Evolutionary conservation across 352 stramenopile genomes (phyloP).

Genomic region (Phytophthora aleatoria): DNA sequence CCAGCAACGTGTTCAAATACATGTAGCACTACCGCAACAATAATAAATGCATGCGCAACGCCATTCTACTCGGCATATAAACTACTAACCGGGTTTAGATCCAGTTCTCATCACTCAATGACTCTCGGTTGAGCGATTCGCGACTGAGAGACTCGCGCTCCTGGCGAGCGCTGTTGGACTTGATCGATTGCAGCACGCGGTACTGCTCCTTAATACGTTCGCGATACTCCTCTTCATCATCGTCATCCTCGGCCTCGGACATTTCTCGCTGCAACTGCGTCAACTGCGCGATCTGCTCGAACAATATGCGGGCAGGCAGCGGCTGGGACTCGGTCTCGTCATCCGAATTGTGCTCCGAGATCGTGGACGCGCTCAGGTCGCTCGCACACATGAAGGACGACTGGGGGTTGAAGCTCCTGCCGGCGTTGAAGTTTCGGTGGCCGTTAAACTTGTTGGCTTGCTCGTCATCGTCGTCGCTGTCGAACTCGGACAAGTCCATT

Average conservation of each 20-base stretch:
- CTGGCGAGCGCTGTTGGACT: slow-evolving; percentile 33
- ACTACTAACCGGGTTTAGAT: slow-evolving; percentile 21
- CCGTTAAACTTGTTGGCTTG: slow-evolving; percentile 12
- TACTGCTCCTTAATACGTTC: slow-evolving; percentile 68
- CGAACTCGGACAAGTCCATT: slow-evolving; percentile 47
- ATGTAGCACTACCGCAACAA: background rate
- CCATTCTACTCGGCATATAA: slow-evolving; percentile 25
- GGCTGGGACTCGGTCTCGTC: slow-evolving; percentile 43
- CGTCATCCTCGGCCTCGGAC: slow-evolving; percentile 45
- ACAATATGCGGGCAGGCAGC: slow-evolving; percentile 41
- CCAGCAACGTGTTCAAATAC: slow-evolving; percentile 2
- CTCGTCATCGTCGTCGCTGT: slow-evolving; percentile 31
- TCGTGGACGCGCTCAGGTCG: slow-evolving; percentile 34
- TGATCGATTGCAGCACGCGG: slow-evolving; percentile 50
- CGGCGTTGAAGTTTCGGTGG: slow-evolving; percentile 2
- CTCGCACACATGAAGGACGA: slow-evolving; percentile 27
- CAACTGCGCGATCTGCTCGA: slow-evolving; percentile 58
- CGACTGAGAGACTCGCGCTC: slow-evolving; percentile 14
- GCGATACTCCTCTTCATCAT: slow-evolving; percentile 55
- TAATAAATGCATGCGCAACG: slow-evolving; percentile 17
- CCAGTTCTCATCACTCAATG: slow-evolving; percentile 31
- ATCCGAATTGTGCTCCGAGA: slow-evolving; percentile 36
- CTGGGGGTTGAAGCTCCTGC: slow-evolving; percentile 24
- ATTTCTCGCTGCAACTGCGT: slow-evolving; percentile 62
- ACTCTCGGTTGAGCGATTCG: slow-evolving; percentile 4